Percentiles rank a stretch among this genome's conserved stretches.
These are phyloP conservation scores for Elaeis guineensis DNA, from an alignment of 176 grass and related monocot species.

Conservation along the genomic window DNA sequence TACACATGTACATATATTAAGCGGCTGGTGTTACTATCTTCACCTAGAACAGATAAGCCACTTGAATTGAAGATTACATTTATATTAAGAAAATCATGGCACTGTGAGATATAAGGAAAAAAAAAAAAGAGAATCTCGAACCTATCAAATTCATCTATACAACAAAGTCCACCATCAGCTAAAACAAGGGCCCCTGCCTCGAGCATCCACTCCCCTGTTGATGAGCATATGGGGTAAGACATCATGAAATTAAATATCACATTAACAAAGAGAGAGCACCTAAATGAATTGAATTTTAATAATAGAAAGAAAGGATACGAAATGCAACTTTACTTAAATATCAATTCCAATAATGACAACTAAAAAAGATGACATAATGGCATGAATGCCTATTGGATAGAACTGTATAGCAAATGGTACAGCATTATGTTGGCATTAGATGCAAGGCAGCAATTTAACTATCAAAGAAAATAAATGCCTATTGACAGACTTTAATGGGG, in stretches of 20 bases:
- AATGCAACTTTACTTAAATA: too few species aligned
- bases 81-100: not conserved
- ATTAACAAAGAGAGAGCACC: not conserved
- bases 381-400: too few species aligned
- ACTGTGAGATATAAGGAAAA: not conserved
- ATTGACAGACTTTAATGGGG: too few species aligned
- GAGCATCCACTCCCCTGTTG: conserved; percentile 89
- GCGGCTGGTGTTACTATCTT: too few species aligned
- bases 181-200: conserved; percentile 95
- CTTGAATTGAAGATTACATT: not conserved
- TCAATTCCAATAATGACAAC: too few species aligned
- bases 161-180: conserved; percentile 94
- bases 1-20: too few species aligned
- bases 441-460: too few species aligned
- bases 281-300: not conserved
- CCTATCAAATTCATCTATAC: conserved; percentile 99
- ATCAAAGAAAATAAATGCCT: too few species aligned
- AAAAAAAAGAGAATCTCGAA: conserved; percentile 14
- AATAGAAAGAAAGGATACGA: not conserved
- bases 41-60: too few species aligned
- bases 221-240: conserved; percentile 9
- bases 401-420: too few species aligned
- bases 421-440: too few species aligned
- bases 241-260: not conserved
- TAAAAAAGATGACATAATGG: too few species aligned